Percentiles rank a stretch among this genome's conserved stretches.
Evolutionary conservation across 2,329 filamentous ascomycete species (phyloP).

Genomic region (Fusarium dimerum): DNA sequence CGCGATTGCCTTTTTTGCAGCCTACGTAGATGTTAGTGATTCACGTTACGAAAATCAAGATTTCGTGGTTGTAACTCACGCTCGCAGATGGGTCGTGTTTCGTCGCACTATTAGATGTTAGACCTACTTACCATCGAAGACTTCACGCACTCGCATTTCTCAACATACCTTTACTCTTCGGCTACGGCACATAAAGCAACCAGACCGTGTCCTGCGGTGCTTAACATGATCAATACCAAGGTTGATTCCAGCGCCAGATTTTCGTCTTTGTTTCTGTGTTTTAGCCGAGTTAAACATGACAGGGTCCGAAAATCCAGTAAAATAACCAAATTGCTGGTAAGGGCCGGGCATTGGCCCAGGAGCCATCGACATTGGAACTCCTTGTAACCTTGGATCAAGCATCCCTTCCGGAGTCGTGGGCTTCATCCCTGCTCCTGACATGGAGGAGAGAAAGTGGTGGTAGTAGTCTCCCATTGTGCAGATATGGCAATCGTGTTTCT

Average conservation of each 20-base stretch:
- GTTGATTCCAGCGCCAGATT: constrained; percentile 44
- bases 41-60: not conserved
- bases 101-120: constrained; percentile 71
- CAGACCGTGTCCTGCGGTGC: constrained; percentile 88
- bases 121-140: not conserved
- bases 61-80: constrained; percentile 45
- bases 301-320: constrained; percentile 52
- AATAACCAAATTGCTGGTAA: constrained; percentile 51
- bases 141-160: not conserved
- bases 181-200: constrained; percentile 88
- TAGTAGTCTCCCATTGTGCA: constrained; percentile 57
- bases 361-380: constrained; percentile 29
- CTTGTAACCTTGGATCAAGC: constrained; percentile 39
- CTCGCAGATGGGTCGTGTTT: constrained; percentile 83
- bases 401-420: constrained; percentile 42
- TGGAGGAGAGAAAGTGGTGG: constrained; percentile 55
- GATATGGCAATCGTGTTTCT: constrained; percentile 1
- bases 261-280: constrained; percentile 51
- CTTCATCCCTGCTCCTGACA: constrained; percentile 47
- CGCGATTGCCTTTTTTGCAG: constrained; percentile 87
- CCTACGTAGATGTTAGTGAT: constrained; percentile 49
- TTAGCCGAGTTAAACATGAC: constrained; percentile 50
- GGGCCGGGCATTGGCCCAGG: constrained; percentile 40
- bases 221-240: constrained; percentile 71
- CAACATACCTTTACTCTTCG: constrained; percentile 74